A percentile compares a stretch with the other conserved stretches of the same genome.
phyloP scores from a whole-genome alignment of 139 green algal genomes.

The Closterium sp. region DNA sequence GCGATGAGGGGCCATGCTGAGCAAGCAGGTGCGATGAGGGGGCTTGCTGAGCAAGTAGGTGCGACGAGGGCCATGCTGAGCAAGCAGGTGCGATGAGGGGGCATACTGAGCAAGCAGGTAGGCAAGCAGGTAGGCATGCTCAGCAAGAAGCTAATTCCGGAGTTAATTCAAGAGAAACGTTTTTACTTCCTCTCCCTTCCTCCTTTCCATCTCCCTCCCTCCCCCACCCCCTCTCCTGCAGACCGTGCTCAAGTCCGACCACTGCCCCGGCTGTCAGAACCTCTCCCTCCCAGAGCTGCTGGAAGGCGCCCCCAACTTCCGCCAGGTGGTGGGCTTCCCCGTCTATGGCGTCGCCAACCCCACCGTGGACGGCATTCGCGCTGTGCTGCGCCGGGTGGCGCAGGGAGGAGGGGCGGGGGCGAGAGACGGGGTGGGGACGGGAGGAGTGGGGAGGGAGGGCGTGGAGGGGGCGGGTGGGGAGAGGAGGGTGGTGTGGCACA shows the following conservation, averaged over 20 bases:
- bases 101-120: too few relatives aligned
- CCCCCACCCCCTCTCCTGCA: constrained; percentile 17
- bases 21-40: constrained; percentile 56
- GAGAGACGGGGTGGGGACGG: background rate
- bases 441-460: background rate
- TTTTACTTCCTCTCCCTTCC: too few relatives aligned
- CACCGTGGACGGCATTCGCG: constrained; percentile 78
- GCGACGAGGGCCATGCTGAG: background rate
- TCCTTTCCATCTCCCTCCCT: background rate
- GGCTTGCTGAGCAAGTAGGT: too few relatives aligned
- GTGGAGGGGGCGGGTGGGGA: constrained; percentile 29
- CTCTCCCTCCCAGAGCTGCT: constrained; percentile 58
- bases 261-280: constrained; percentile 71
- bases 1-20: constrained; percentile 47
- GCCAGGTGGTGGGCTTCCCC: constrained; percentile 47
- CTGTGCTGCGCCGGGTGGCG: constrained; percentile 62
- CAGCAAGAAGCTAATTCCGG: too few relatives aligned
- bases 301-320: constrained; percentile 75
- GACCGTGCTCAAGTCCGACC: constrained; percentile 91
- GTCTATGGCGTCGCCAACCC: constrained; percentile 88
- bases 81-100: background rate
- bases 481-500: constrained; percentile 73
- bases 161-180: too few relatives aligned
- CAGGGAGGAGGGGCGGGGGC: constrained; percentile 8
- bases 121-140: too few relatives aligned